Percentiles rank a stretch among this genome's conserved stretches.
Conservation (phyloP, 345 rosid genomes). For the Chamaenerion angustifolium region DNA sequence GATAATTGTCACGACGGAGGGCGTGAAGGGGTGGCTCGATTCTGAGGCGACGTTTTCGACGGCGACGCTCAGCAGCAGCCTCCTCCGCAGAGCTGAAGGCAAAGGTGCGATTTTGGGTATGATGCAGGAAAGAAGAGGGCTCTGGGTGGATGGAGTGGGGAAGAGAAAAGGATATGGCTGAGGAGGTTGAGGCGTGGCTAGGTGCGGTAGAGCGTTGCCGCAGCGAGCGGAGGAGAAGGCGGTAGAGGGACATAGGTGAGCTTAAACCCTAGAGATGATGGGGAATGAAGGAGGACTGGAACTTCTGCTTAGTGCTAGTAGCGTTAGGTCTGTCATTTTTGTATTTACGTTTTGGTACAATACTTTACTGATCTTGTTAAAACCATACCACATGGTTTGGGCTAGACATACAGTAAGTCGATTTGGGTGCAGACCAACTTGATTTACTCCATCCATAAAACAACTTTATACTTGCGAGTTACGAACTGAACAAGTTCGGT, state of each 20-base stretch:
- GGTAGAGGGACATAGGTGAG: slow-evolving; percentile 32
- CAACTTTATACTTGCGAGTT: no score
- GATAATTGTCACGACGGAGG: slow-evolving; percentile 40
- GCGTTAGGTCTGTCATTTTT: background rate
- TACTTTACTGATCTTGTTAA: no score
- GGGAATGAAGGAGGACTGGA: background rate
- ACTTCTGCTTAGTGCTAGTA: no score
- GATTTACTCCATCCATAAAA: no score
- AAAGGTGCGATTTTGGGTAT: slow-evolving; percentile 13
- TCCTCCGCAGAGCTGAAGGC: slow-evolving; percentile 91
- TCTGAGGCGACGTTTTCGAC: slow-evolving; percentile 78
- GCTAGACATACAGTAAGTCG: no score
- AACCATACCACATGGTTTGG: no score
- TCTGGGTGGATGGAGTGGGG: slow-evolving; percentile 4
- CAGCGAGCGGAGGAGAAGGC: slow-evolving; percentile 29
- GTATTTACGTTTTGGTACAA: background rate
- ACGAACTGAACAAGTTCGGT: no score
- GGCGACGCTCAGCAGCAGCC: slow-evolving; percentile 90
- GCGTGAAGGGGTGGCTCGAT: slow-evolving; percentile 93
- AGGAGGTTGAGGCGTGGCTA: slow-evolving; percentile 8
- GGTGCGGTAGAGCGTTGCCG: slow-evolving; percentile 1
- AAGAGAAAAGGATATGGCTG: slow-evolving; percentile 11
- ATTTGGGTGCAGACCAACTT: no score
- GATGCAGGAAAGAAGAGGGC: slow-evolving; percentile 16
- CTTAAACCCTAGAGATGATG: slow-evolving; percentile 10